Percentiles rank a stretch among this genome's conserved stretches.
Evolutionary conservation across 192 early-diverging fungal species (phyloP).

Genomic region (Radiomyces spectabilis): DNA sequence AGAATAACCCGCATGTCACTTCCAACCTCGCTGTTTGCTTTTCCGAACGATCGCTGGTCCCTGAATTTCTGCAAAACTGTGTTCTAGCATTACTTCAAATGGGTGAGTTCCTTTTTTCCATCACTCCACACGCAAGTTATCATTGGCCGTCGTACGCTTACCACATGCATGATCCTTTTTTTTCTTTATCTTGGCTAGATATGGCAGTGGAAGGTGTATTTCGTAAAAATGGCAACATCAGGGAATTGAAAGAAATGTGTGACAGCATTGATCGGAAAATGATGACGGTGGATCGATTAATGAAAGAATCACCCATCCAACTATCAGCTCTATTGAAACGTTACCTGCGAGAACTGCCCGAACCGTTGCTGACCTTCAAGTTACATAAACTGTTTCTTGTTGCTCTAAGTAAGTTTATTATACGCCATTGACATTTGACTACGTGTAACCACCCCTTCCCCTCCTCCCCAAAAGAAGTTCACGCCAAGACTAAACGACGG

Average conservation of each 20-base stretch:
- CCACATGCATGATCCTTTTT: too few species aligned
- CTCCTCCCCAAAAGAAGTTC: conserved; percentile 1
- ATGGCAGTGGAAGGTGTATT: conserved; percentile 92
- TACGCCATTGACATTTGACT: too few species aligned
- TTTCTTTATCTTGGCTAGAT: conserved; percentile 33
- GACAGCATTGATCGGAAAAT: conserved; percentile 81
- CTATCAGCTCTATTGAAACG: conserved; percentile 93
- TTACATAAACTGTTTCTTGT: conserved; percentile 80
- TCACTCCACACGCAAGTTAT: too few species aligned
- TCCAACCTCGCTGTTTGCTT: conserved; percentile 28
- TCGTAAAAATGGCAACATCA: conserved; percentile 97
- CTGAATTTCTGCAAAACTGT: conserved; percentile 77
- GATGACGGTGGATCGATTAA: conserved; percentile 48
- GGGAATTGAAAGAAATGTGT: conserved; percentile 76
- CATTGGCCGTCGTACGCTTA: too few species aligned
- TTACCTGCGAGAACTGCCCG: conserved; percentile 94
- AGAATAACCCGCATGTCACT: too few species aligned
- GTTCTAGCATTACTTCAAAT: conserved; percentile 64
- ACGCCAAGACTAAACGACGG: not conserved
- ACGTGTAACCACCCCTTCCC: too few species aligned
- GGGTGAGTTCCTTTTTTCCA: too few species aligned
- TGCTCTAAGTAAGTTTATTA: conserved; percentile 56
- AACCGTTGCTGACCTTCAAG: conserved; percentile 87
- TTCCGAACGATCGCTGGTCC: conserved; percentile 61
- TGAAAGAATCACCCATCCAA: conserved; percentile 70